Evolutionary conservation across 148 eudicot genomes (phyloP), one percentile per base, ranked within the genome.

Genomic region (Polygonum aviculare): DNA sequence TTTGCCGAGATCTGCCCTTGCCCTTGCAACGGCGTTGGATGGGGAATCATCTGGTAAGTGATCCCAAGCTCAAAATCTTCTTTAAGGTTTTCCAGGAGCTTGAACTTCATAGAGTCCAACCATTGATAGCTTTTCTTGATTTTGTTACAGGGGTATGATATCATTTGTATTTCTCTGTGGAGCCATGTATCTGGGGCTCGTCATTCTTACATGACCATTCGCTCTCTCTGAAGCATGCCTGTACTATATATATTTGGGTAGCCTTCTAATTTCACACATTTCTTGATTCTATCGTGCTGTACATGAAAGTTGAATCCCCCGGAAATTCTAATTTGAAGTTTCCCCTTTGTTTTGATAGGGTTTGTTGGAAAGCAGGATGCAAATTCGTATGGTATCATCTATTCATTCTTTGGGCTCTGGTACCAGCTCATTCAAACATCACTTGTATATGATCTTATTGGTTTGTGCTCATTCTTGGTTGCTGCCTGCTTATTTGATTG

Each of bases 1-100:
- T 95, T 95, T 76, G 99, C 99, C 15, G 99, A 95, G 86, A 69
- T 95, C 79, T 95, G 99, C 76, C 96, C 96, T 14, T 95, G 99
- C 85, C 97, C 97, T 15, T 95, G 99, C 78, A 93, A 88, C 78
- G 99, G 99, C 57, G 87, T 82, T 73, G 96, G 85, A 10, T 95
- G 99, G 99, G 99, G 99, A 62, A 87, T 92, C 59, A 90, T 95
- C 72, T 95, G 99, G 99, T 95, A 73, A 83, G 89, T 63, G 2
- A 72, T 41, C 75, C 45, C 75, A 72, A 19, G 18, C 45, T 36
- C 21, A 36, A 22, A 16, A 1, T 67, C 38, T 38, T 67, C 63
- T 15, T 6, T 36, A 15, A 3, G 45, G 3, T 4, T 67, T 67
- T 67, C 11, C 44, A 21, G 63, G 21, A 57, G 12, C 35, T 57